Evolutionary conservation across 2,329 filamentous ascomycete species (phyloP), one percentile per base, ranked within the genome.

Genomic region (Podosphaera aphanis): DNA sequence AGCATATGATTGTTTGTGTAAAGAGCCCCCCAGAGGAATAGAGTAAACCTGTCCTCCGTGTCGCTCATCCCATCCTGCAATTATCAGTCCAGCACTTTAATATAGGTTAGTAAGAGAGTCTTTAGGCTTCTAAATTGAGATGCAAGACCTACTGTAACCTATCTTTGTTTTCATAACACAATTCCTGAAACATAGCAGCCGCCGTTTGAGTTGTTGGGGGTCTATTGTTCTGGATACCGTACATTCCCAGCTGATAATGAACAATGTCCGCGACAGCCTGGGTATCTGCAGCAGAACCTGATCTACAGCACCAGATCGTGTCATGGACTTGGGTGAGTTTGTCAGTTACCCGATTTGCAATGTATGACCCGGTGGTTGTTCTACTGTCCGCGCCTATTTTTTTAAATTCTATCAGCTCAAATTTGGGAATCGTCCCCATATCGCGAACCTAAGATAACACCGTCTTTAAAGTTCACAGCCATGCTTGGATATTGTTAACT

Each of bases 251-350:
- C 62, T 98, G 83, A 64, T 95, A 94, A 61, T 93, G 83, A 37
- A 98, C 90, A 57, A 98, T 94, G 60, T 98, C 90, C 49, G 90
- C 90, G 43, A 98, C 85, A 43, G 90, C 90, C 66, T 98, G 90
- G 49, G 90, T 98, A 61, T 98, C 90, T 54, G 90, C 90, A 27
- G 90, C 90, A 21, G 90, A 98, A 44, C 90, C 90, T 50, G 90
- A 95, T 59, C 90, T 80, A 69, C 90, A 98, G 69, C 90, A 98
- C 90, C 90, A 98, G 65, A 98, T 95, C 49, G 88, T 95, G 64
- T 98, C 90, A 67, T 93, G 83, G 50, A 98, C 88, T 69, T 86
- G 82, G 58, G 90, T 98, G 62, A 98, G 77, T 71, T 98, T 98
- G 73, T 98, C 90, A 52, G 90, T 98, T 53, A 98, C 90, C 70